A percentile compares a stretch with the other conserved stretches of the same genome.
Evolutionary conservation across 805 yeast genomes (phyloP).

Genomic region (Yarrowia divulgata): DNA sequence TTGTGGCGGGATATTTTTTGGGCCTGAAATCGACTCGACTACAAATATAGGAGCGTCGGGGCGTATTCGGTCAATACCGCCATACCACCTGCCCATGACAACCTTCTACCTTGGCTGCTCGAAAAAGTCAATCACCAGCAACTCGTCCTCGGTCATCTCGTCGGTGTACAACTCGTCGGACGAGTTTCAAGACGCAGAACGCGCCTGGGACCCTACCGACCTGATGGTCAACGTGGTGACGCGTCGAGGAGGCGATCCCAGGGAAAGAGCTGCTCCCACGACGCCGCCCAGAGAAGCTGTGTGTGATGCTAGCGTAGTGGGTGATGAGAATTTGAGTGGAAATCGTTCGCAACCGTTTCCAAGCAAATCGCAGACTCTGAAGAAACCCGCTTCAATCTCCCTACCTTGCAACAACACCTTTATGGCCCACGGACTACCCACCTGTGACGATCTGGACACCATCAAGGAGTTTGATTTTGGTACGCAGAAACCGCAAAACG

Average conservation of each 20-base stretch:
- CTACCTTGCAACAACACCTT: slow-evolving; percentile 10
- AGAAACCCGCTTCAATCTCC: neutral
- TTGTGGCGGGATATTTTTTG: slow-evolving; percentile 12
- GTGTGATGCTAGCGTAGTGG: too few species aligned
- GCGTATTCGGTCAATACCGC: too few species aligned
- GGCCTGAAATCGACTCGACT: neutral
- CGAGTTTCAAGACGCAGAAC: slow-evolving; percentile 32
- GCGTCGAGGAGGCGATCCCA: neutral
- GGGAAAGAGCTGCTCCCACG: neutral
- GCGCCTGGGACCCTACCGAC: slow-evolving; percentile 23
- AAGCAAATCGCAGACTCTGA: too few species aligned
- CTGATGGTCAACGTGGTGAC: slow-evolving; percentile 2
- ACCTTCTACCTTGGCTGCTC: slow-evolving; percentile 36
- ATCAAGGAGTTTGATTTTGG: slow-evolving; percentile 21
- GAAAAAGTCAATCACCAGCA: neutral
- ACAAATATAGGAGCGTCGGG: neutral
- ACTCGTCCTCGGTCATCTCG: slow-evolving; percentile 2
- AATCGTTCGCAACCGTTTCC: too few species aligned
- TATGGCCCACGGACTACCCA: slow-evolving; percentile 19
- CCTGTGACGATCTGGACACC: slow-evolving; percentile 16
- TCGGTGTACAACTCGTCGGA: slow-evolving; percentile 36
- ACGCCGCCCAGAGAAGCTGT: neutral
- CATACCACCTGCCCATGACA: too few species aligned
- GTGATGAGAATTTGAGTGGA: too few species aligned
- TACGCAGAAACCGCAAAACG: neutral